Percentiles rank a stretch among this genome's conserved stretches.
Conservation (phyloP, 2,329 filamentous ascomycete genomes). For the Sporothrix brasiliensis region DNA sequence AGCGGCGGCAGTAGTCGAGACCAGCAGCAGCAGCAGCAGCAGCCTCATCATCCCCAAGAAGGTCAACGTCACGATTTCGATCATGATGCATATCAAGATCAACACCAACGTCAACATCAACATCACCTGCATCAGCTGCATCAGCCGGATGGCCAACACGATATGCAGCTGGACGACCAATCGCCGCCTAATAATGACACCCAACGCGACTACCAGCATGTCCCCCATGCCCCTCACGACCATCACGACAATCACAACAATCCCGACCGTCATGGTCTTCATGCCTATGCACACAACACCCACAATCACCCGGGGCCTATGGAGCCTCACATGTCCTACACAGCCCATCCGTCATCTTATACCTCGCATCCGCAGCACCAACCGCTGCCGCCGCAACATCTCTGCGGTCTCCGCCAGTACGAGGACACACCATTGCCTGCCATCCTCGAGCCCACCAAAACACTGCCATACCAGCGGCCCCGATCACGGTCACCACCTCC, state of each 20-base stretch:
- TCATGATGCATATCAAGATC: too few relatives aligned
- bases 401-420: background rate
- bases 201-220: background rate
- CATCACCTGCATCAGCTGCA: too few relatives aligned
- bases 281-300: background rate
- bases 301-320: background rate
- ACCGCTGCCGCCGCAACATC: background rate
- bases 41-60: too few relatives aligned
- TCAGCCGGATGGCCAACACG: background rate
- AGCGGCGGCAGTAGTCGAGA: background rate
- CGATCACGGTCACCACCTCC: background rate
- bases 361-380: background rate
- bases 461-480: background rate
- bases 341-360: slow-evolving; percentile 4
- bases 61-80: too few relatives aligned
- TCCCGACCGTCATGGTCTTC: background rate
- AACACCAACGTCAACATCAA: background rate
- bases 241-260: background rate
- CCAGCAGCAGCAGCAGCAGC: background rate
- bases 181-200: background rate
- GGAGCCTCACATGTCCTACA: slow-evolving; percentile 12
- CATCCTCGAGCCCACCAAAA: background rate
- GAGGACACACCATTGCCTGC: background rate
- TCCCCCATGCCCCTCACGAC: background rate
- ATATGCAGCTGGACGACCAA: background rate